These are phyloP conservation scores for Penicillium sp. DNA, from an alignment of 2,329 filamentous ascomycete species.

Conservation along the genomic window DNA sequence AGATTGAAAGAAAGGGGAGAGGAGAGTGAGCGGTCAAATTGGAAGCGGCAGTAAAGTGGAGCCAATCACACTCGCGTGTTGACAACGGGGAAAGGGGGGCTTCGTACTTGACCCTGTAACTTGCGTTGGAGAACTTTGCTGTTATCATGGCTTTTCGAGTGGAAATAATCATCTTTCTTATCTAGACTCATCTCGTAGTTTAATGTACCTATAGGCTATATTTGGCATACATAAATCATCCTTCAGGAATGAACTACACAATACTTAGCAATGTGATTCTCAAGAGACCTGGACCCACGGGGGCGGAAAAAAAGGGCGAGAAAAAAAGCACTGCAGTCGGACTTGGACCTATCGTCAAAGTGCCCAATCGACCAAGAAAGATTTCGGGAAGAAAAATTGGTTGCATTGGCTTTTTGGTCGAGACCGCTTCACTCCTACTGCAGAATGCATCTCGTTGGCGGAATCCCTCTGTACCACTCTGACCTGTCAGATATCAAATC, in stretches of 20 bases:
- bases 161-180: background rate
- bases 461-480: background rate
- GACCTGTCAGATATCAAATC: slow-evolving; percentile 5
- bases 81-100: slow-evolving; percentile 15
- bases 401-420: background rate
- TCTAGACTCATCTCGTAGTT: too few species aligned
- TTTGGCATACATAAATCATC: background rate
- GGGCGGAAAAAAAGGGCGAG: slow-evolving; percentile 1
- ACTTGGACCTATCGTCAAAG: background rate
- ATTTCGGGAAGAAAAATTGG: background rate
- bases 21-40: slow-evolving; percentile 22
- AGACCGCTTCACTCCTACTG: background rate
- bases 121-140: too few species aligned
- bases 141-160: background rate
- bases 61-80: slow-evolving; percentile 18
- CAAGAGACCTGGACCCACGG: slow-evolving; percentile 1
- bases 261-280: background rate
- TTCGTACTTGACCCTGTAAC: background rate
- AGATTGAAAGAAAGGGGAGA: slow-evolving; percentile 25
- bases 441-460: background rate
- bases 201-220: background rate
- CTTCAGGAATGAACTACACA: background rate
- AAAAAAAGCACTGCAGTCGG: background rate
- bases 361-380: background rate
- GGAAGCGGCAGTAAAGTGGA: slow-evolving; percentile 16